These are phyloP conservation scores for Apiospora kogelbergensis DNA, from an alignment of 2,329 filamentous ascomycete genomes.

Conservation along the genomic window DNA sequence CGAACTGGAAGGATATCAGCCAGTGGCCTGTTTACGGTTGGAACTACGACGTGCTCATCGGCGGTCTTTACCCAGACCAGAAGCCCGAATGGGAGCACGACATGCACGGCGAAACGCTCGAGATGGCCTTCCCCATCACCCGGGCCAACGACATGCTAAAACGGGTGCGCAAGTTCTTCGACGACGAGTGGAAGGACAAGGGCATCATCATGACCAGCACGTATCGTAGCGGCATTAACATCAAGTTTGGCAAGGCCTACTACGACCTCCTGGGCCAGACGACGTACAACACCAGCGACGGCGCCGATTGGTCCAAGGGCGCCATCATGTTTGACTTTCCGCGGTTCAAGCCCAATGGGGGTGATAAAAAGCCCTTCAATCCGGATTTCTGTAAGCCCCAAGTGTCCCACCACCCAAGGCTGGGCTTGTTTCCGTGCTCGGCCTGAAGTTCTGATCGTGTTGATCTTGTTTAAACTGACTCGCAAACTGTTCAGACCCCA, in stretches of 20 bases:
- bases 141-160: conserved; percentile 49
- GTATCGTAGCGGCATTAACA: conserved; percentile 52
- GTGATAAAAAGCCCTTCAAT: conserved; percentile 48
- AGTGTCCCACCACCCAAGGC: not conserved
- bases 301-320: conserved; percentile 48
- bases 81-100: conserved; percentile 50
- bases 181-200: conserved; percentile 45
- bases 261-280: conserved; percentile 50
- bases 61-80: conserved; percentile 48
- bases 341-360: conserved; percentile 43
- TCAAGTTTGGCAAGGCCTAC: conserved; percentile 51
- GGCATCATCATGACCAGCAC: conserved; percentile 48
- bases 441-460: not conserved
- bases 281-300: conserved; percentile 46
- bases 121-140: conserved; percentile 52
- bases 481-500: conserved; percentile 34
- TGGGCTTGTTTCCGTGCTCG: not conserved
- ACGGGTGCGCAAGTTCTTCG: conserved; percentile 47
- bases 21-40: conserved; percentile 52
- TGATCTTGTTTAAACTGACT: not conserved
- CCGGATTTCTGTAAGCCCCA: conserved; percentile 47
- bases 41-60: conserved; percentile 55
- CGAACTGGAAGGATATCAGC: conserved; percentile 40
- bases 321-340: conserved; percentile 57
- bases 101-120: conserved; percentile 47